Percentiles rank a stretch among this genome's conserved stretches.
phyloP scores from a whole-genome alignment of 164 flowering plant species.

The Stephania yunnanensis region DNA sequence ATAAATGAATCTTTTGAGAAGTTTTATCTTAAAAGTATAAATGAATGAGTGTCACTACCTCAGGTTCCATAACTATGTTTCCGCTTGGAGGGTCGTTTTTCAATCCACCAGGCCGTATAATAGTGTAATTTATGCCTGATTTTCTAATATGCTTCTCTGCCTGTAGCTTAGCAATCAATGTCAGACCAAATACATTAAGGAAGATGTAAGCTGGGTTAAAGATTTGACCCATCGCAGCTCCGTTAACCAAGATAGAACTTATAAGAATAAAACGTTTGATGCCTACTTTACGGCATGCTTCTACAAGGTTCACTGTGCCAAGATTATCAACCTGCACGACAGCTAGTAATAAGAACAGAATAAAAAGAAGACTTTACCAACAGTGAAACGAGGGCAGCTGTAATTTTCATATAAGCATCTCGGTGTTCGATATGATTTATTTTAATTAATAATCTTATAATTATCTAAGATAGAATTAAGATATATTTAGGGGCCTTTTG shows the following conservation, averaged over 20 bases:
- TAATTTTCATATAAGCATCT: too few relatives aligned
- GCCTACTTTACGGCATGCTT: conserved; percentile 70
- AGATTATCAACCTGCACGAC: conserved; percentile 72
- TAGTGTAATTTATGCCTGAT: conserved; percentile 91
- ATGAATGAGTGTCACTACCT: conserved; percentile 38
- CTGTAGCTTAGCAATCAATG: conserved; percentile 85
- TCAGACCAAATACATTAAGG: conserved; percentile 85
- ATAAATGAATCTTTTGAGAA: neutral
- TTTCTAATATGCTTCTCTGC: conserved; percentile 79
- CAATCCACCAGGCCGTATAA: conserved; percentile 96
- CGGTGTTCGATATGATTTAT: too few relatives aligned
- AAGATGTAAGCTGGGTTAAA: conserved; percentile 87
- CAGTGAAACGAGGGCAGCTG: too few relatives aligned
- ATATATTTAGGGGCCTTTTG: too few relatives aligned
- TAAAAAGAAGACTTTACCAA: neutral
- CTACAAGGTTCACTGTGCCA: conserved; percentile 93
- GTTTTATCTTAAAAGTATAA: neutral
- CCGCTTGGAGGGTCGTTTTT: conserved; percentile 83
- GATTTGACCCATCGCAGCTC: conserved; percentile 96
- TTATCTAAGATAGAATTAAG: too few relatives aligned
- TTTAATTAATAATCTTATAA: too few relatives aligned
- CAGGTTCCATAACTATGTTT: conserved; percentile 83
- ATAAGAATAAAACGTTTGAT: conserved; percentile 73
- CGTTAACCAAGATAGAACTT: conserved; percentile 90
- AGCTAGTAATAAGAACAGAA: neutral